Evolutionary conservation across 345 rosid genomes (phyloP), one percentile per base, ranked within the genome.

Genomic region (Corymbia maculata): DNA sequence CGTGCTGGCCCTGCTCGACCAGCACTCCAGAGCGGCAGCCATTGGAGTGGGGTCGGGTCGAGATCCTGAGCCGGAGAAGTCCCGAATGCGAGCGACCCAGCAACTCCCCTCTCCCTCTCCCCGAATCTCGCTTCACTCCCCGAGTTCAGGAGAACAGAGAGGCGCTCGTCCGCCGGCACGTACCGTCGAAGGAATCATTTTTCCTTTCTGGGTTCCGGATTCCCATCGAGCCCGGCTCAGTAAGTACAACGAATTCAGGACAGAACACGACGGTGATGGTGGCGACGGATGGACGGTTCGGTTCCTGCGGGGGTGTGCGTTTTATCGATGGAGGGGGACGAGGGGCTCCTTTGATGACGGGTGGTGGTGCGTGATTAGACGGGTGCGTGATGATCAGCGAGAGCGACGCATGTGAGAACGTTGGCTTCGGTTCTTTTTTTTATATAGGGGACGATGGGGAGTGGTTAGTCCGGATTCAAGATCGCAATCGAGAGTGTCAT

Each of bases 11-110:
- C 99, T 92, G 90, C 98, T 94, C 7, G 99, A 96, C 99, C 99
- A 96, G 95, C 99, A 97, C 92, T 97, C 99, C 14, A 97, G 89
- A 7, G 99, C 98, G n/a, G 99, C 99, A 85, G 99, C 97, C 99
- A 97, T 95, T 88, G 49, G 87, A 7, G 68, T 55, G 45, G 45
- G 26, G 52, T 42, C 45, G 42, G 49, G 64, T 26, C 68, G 64
- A 42, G 64, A 75, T 75, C 82, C 82, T 44, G 82, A 75, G 21
- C 51, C 86, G 28, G 86, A 51, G 59, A 30, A 28, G 47, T 42
- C 49, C 82, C 82, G 82, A 75, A 44, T 19, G 82, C 47, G 82
- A 75, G 49, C 44, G 47, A 75, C 26, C 49, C 47, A 75, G 82
- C 47, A 75, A 75, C 82, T 9, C 82, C 80, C 16, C 61, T 55